Evolutionary conservation across 2,329 filamentous ascomycete species (phyloP).

Genomic region (Xylariaceae sp.): DNA sequence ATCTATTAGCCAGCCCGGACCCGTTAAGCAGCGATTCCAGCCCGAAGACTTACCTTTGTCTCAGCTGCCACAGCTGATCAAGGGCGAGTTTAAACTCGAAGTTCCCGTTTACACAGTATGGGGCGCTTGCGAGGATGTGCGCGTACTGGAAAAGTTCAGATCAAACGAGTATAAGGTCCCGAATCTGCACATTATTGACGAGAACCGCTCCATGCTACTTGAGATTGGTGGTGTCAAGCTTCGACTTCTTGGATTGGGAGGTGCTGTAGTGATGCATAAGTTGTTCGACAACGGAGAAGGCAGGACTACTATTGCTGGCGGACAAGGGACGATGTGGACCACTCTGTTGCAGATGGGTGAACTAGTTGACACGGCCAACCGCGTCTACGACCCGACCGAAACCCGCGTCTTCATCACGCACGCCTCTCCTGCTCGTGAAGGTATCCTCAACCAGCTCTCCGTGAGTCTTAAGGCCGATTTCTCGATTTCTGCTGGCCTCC

Average conservation of each 20-base stretch:
- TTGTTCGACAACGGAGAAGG: conserved; percentile 98
- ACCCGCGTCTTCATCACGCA: conserved; percentile 97
- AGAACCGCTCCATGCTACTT: conserved; percentile 92
- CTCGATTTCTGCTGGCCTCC: conserved; percentile 94
- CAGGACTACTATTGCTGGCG: conserved; percentile 95
- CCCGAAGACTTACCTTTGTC: conserved; percentile 87
- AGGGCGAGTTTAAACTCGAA: conserved; percentile 87
- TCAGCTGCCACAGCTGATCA: conserved; percentile 87
- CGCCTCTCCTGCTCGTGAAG: conserved; percentile 93
- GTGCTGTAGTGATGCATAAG: conserved; percentile 99
- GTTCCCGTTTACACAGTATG: conserved; percentile 98
- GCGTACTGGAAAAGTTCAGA: conserved; percentile 95
- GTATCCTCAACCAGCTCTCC: conserved; percentile 95
- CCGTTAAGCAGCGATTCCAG: conserved; percentile 85
- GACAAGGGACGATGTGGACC: conserved; percentile 99
- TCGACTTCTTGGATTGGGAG: conserved; percentile 88
- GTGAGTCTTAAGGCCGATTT: conserved; percentile 98
- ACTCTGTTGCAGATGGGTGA: conserved; percentile 98
- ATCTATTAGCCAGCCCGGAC: conserved; percentile 69
- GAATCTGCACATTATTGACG: conserved; percentile 98
- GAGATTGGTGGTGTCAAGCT: conserved; percentile 97
- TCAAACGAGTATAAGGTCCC: conserved; percentile 97
- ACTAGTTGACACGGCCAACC: conserved; percentile 95
- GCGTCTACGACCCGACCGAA: conserved; percentile 97
- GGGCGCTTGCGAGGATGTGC: conserved; percentile 98